Evolutionary conservation across 805 yeast genomes (phyloP), one percentile per base, ranked within the genome.

Genomic region (Blastobotrys muscicola): DNA sequence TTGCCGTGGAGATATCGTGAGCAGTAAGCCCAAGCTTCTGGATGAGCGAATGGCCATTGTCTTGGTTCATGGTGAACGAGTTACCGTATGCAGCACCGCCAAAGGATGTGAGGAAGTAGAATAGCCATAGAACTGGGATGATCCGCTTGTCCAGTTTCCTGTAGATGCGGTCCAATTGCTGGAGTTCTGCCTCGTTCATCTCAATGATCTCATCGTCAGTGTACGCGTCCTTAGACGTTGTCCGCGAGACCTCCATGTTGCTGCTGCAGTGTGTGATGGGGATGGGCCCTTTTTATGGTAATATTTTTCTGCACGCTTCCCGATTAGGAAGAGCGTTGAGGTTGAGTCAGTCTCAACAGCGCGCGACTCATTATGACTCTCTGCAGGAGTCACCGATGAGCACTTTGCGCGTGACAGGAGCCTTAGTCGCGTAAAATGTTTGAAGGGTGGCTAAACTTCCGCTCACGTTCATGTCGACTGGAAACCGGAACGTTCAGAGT

Each of bases 51-150:
- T 85, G 87, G 7, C 78, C 77, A 29, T 58, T 62, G 20, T 66
- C 71, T 29, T 58, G 54, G 63, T 85, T 85, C 94, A 85, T 85
- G 6, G 94, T 85, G 46, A 85, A 68, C 0, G 94, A 73, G 48
- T 78, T 74, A 49, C 94, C 94, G 54, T 82, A 85, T 12, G 84
- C 83, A 29, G 77, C 76, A 3, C 78, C 69, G 1, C 92, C 94
- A 58, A 82, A 84, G 1, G 94, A 83, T 1, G 87, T 76, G 42
- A 85, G 64, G 55, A 85, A 85, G 59, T 85, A 85, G 39, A 85
- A 63, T 37, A 76, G 66, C 94, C 94, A 85, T 45, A 85, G 65
- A 0, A 90, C 87, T 2, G 94, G 94, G 45, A 85, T 80, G 54
- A 84, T 82, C 42, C 94, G 69, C 38, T 58, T 56, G 57, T 84